Evolutionary conservation across 1,284 basidiomycete genomes (phyloP).

Genomic region (Fomitopsis pinicola): DNA sequence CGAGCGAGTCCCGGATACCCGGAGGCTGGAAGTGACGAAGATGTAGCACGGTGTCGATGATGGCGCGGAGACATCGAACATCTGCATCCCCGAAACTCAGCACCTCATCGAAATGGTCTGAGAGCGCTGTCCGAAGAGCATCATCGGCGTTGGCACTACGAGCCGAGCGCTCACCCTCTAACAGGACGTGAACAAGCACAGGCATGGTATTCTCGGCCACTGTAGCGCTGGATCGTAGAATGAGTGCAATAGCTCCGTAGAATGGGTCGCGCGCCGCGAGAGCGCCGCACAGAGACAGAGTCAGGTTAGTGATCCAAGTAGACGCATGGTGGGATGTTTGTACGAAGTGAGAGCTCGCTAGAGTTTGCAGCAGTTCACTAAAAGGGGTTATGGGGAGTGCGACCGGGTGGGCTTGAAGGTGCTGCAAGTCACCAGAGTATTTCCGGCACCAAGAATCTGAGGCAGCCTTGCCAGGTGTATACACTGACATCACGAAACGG

Average conservation of each 20-base stretch:
- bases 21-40: slow-evolving; percentile 64
- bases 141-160: slow-evolving; percentile 10
- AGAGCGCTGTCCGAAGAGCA: slow-evolving; percentile 38
- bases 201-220: slow-evolving; percentile 74
- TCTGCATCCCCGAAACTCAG: slow-evolving; percentile 42
- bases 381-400: slow-evolving; percentile 24
- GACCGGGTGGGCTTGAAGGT: slow-evolving; percentile 44
- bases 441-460: slow-evolving; percentile 37
- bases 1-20: slow-evolving; percentile 46
- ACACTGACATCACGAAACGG: slow-evolving; percentile 48
- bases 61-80: slow-evolving; percentile 49
- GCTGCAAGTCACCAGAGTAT: slow-evolving; percentile 45
- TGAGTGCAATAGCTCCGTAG: slow-evolving; percentile 61
- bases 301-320: slow-evolving; percentile 64
- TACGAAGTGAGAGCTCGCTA: slow-evolving; percentile 33
- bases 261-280: slow-evolving; percentile 55
- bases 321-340: slow-evolving; percentile 44
- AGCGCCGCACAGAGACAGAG: slow-evolving; percentile 57
- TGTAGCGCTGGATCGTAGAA: slow-evolving; percentile 49
- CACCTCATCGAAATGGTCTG: slow-evolving; percentile 61
- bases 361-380: slow-evolving; percentile 34
- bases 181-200: slow-evolving; percentile 66
- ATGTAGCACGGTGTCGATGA: slow-evolving; percentile 81
- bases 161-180: slow-evolving; percentile 39
- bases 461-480: slow-evolving; percentile 30